Evolutionary conservation across 2,329 filamentous ascomycete genomes (phyloP), one percentile per base, ranked within the genome.

Genomic region (Aspergillus novoparasiticus): DNA sequence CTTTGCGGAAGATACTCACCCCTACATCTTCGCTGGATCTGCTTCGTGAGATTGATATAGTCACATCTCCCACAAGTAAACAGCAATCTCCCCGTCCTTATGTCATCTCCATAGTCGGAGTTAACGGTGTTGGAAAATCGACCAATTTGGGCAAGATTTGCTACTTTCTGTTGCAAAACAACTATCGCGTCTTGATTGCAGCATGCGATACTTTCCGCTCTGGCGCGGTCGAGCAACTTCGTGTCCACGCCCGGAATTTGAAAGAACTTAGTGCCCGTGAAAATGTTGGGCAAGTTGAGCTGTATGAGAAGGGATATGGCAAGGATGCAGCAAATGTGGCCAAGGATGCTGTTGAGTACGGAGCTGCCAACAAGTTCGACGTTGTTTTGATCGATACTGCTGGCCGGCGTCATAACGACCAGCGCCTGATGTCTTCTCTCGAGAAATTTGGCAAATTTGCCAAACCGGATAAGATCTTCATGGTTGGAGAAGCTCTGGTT

Each of bases 401-500:
- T 0, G 95, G 95, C 6, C 89, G 95, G 26, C 87, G 95, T 55
- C 95, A 99, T 81, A 99, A 99, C 73, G 95, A 99, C 78, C 89
- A 93, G 77, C 89, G 95, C 9, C 87, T 99, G 65, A 99, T 99
- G 96, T 95, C 92, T 14, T 94, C 91, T 4, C 85, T 99, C 41
- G 95, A 98, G 79, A 99, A 98, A 75, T 99, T 99, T 76, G 94
- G 93, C 66, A 96, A 97, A 76, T 91, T 98, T 71, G 95, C 95
- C 0, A 88, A 94, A 68, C 96, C 96, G 0, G 94, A 99, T 80
- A 98, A 99, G 84, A 97, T 99, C 68, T 88, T 99, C 76, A 98
- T 99, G 94, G 95, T 99, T 66, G 90, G 88, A 66, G 90, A 91
- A 85, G 95, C 95, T 10, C 86, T 99, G 30, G 96, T 99, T 0